phyloP scores from a whole-genome alignment of 805 yeast species.

The Candida sakaeoensis region DNA sequence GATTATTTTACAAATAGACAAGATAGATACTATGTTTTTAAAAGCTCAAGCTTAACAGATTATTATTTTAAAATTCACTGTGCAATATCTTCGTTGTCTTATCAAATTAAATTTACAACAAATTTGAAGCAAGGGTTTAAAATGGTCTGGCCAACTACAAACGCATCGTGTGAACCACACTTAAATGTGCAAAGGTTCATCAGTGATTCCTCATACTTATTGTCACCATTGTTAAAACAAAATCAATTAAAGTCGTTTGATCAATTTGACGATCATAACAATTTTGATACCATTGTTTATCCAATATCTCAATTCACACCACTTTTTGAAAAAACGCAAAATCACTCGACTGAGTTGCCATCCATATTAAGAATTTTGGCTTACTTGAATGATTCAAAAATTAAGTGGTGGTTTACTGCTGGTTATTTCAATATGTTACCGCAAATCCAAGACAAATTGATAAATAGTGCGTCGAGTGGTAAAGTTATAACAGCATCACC shows the following conservation, averaged over 20 bases:
- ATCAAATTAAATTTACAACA: conserved; percentile 49
- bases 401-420: conserved; percentile 86
- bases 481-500: conserved; percentile 88
- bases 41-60: conserved; percentile 53
- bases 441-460: conserved; percentile 55
- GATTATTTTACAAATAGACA: conserved; percentile 95
- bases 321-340: conserved; percentile 54
- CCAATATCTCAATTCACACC: conserved; percentile 94
- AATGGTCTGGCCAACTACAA: conserved; percentile 71
- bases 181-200: conserved; percentile 49
- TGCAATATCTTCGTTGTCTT: conserved; percentile 68
- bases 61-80: conserved; percentile 72
- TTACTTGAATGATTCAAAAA: conserved; percentile 48
- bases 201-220: conserved; percentile 49
- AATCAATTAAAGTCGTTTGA: conserved; percentile 28
- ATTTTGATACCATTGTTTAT: conserved; percentile 64
- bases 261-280: conserved; percentile 29
- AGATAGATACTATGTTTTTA: conserved; percentile 82
- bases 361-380: conserved; percentile 61
- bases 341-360: conserved; percentile 74
- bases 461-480: conserved; percentile 58
- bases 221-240: conserved; percentile 59
- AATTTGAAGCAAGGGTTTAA: conserved; percentile 46
- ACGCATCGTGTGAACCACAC: conserved; percentile 65
- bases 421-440: conserved; percentile 94